Base-by-base conservation (phyloP, 2,329 filamentous ascomycete species). In the Zalaria obscura region DNA sequence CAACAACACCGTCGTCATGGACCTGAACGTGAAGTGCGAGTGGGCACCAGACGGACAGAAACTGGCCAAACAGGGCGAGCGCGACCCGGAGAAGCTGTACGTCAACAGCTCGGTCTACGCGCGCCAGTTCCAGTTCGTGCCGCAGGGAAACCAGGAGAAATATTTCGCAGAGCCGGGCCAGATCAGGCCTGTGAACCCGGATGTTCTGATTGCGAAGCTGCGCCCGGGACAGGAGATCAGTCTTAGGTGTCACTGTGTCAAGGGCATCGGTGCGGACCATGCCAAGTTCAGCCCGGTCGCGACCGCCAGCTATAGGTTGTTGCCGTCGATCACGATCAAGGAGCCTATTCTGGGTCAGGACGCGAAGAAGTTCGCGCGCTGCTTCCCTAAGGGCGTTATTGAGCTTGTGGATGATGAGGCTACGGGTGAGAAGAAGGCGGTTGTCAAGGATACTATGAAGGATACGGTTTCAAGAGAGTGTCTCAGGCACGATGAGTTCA, bases 271-370 rank as follows among this genome's bases (percentile, higher is more conserved):
- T 38, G 78, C 81, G 48, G 91, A 98, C 63, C 91, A 98, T 62
- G 82, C 91, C 52, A 98, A 98, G 64, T 98, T 91, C 68, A 94
- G 86, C 0, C 91, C 91, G 37, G 91, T 96, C 31, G 88, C 89
- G 3, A 95, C 91, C 1, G 91, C 91, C 3, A 85, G 83, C 25
- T 98, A 98, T 67, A 78, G 91, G 39, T 73, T 98, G 18, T 67
- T 98, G 56, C 91, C 91, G 5, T 80, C 80, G 50, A 96, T 98
- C 61, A 73, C 75, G 48, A 96, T 98, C 56, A 68, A 73, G 36
- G 68, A 73, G 51, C 91, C 91, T 18, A 96, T 98, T 46, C 59
- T 93, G 3, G 91, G 89, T 35, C 69, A 72, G 34, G 87, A 96
- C 54, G 91, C 91, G 2, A 74, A 78, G 56, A 94, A 95, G 60